Base-by-base conservation (phyloP, 2,329 filamentous ascomycete genomes). In the Cryphonectria parasitica region DNA sequence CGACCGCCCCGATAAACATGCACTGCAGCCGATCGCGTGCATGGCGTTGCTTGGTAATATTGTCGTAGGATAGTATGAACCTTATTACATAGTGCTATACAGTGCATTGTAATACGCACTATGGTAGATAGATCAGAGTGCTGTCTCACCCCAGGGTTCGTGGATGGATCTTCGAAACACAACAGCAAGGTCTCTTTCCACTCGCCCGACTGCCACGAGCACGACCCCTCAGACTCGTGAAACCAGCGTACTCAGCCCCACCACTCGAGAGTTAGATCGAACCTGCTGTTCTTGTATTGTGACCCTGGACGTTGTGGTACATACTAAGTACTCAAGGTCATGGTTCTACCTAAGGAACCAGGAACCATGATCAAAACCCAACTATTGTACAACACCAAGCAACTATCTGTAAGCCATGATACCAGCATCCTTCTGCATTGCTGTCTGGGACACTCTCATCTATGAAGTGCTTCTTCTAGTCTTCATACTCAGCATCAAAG, bases 301-400 rank as follows among this genome's bases (percentile, higher is more conserved):
- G 2, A 1, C 7, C n/a, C n/a, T 79, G 39, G 80, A 78, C 0
- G 79, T 80, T 19, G 17, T 45, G 43, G 43, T 45, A 45, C 43
- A 45, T 19, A 45, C 2, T n/a, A n/a, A n/a, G n/a, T n/a, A n/a
- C n/a, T n/a, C 43, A 45, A 45, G 43, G 43, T 45, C n/a, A 45
- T 34, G 34, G 34, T 34, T 34, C 34, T 2, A 34, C 34, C 6
- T 34, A 3, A 34, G 34, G 34, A 34, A 34, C 34, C 34, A 34
- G 34, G 34, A 34, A 34, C 34, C 6, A 34, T 34, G 34, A 34
- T 34, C 34, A 10, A 39, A 77, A 0, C 77, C 77, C 31, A 76
- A 77, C 66, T 79, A 76, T 7, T 78, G 77, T 3, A 77, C 75
- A 7, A 75, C 71, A 0, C 77, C 76, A 1, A 79, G 67, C 41